Evolutionary conservation across 1,139 yeast genomes (phyloP).

Genomic region (Debaryomyces sp.): DNA sequence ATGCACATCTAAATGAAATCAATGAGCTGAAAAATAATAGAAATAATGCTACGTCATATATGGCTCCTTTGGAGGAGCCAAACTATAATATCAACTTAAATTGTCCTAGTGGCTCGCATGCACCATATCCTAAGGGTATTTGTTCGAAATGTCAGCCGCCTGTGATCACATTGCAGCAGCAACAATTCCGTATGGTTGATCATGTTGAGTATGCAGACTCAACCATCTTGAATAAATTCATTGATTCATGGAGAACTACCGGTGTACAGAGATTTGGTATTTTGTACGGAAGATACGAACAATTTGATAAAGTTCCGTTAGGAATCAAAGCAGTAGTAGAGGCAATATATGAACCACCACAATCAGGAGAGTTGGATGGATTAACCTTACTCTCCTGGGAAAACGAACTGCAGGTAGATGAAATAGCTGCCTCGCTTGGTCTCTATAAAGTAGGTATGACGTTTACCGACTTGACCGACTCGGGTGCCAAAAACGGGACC

Average conservation of each 20-base stretch:
- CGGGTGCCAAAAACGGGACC: slow-evolving; percentile 84
- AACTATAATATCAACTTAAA: slow-evolving; percentile 61
- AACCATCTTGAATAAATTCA: slow-evolving; percentile 73
- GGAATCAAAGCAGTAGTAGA: slow-evolving; percentile 95
- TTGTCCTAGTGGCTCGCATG: slow-evolving; percentile 75
- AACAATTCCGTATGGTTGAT: slow-evolving; percentile 92
- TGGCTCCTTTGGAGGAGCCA: slow-evolving; percentile 79
- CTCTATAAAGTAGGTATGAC: slow-evolving; percentile 76
- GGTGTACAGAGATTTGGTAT: slow-evolving; percentile 88
- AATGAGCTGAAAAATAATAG: slow-evolving; percentile 70
- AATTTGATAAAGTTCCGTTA: slow-evolving; percentile 80
- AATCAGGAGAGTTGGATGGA: slow-evolving; percentile 85
- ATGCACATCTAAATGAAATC: slow-evolving; percentile 75
- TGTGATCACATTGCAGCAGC: slow-evolving; percentile 89
- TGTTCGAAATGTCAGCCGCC: slow-evolving; percentile 98
- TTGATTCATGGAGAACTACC: slow-evolving; percentile 90
- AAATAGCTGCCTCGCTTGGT: slow-evolving; percentile 63
- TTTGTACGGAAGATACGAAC: slow-evolving; percentile 78
- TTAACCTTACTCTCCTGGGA: slow-evolving; percentile 67
- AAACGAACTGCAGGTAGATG: slow-evolving; percentile 55
- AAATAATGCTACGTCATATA: slow-evolving; percentile 63
- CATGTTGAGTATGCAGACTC: slow-evolving; percentile 89
- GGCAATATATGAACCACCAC: slow-evolving; percentile 93
- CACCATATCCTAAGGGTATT: slow-evolving; percentile 92
- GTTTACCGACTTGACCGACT: slow-evolving; percentile 87